Evolutionary conservation across 768 basidiomycete genomes (phyloP), one percentile per base, ranked within the genome.

Genomic region (Pholiota microspora): DNA sequence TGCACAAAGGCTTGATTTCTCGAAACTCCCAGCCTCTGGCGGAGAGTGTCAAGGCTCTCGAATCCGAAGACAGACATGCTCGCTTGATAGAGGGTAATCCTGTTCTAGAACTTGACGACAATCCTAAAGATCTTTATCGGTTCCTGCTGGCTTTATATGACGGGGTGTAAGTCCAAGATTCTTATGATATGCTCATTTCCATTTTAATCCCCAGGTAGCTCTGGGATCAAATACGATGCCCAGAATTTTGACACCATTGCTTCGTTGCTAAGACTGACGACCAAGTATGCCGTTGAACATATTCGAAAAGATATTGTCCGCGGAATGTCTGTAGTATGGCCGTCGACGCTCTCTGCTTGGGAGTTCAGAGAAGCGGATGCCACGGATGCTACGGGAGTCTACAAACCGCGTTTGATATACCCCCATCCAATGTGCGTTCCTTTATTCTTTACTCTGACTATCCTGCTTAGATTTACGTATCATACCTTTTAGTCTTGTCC

Each of bases 141-240:
- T 84, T 92, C 59, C 68, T 92, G 16, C 71, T 77, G 25, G 83
- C 85, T 3, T 60, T 92, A 13, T 91, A 89, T 59, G 88, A 89
- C 58, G 86, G 86, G 63, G 74, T 83, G 86, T 88, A 64, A 63
- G 86, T 73, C 13, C n/a, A n/a, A 24, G 59, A 25, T 28, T 27
- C 4, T 52, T 46, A n/a, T 8, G 38, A 3, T 15, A 29, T 35
- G 8, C 15, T n/a, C 28, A 18, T 31, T 28, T 16, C 24, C n/a
- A 27, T 46, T 15, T 5, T 54, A 15, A 28, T 27, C 16, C 1
- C 46, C 23, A 27, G 23, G 21, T 45, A 68, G 84, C 45, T 78
- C 80, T 53, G 68, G 71, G 34, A 56, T 84, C 29, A 73, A 74
- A 27, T 77, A 77, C 57, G 77, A 81, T 59, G 66, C 66, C 35